These are phyloP conservation scores for Coniophora puteana DNA, from an alignment of 1,284 basidiomycete species.

Conservation along the genomic window DNA sequence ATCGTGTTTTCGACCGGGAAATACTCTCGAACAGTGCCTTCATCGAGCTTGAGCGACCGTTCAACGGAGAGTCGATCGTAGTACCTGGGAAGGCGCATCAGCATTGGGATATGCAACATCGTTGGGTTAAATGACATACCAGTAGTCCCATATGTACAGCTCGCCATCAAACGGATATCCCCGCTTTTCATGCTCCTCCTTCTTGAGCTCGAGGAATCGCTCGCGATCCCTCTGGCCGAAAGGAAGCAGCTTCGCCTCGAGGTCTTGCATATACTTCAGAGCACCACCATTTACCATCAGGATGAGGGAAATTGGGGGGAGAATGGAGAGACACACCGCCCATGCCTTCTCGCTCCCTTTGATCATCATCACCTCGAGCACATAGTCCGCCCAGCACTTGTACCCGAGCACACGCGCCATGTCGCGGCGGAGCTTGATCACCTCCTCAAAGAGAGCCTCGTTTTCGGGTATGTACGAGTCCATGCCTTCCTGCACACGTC, in stretches of 20 bases:
- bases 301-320: too few relatives aligned
- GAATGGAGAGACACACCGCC: slow-evolving; percentile 46
- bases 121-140: slow-evolving; percentile 15
- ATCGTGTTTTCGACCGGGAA: slow-evolving; percentile 76
- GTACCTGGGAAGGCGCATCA: slow-evolving; percentile 28
- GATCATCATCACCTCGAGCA: slow-evolving; percentile 78
- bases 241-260: slow-evolving; percentile 63
- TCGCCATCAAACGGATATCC: slow-evolving; percentile 60
- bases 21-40: slow-evolving; percentile 72
- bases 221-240: slow-evolving; percentile 62
- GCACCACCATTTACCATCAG: too few relatives aligned
- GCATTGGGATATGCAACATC: neutral
- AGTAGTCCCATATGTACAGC: slow-evolving; percentile 63
- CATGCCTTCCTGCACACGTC: slow-evolving; percentile 55
- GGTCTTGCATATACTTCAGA: too few relatives aligned
- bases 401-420: slow-evolving; percentile 65
- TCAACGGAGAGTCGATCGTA: slow-evolving; percentile 69
- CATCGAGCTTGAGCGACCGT: slow-evolving; percentile 60
- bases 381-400: slow-evolving; percentile 72
- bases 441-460: slow-evolving; percentile 60
- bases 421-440: slow-evolving; percentile 58
- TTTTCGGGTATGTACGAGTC: slow-evolving; percentile 65
- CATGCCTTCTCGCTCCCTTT: slow-evolving; percentile 44
- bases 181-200: slow-evolving; percentile 56
- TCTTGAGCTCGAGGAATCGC: slow-evolving; percentile 61